Evolutionary conservation across 208 protist species (phyloP), one percentile per base, ranked within the genome.

Genomic region (Acanthamoeba healyi): DNA sequence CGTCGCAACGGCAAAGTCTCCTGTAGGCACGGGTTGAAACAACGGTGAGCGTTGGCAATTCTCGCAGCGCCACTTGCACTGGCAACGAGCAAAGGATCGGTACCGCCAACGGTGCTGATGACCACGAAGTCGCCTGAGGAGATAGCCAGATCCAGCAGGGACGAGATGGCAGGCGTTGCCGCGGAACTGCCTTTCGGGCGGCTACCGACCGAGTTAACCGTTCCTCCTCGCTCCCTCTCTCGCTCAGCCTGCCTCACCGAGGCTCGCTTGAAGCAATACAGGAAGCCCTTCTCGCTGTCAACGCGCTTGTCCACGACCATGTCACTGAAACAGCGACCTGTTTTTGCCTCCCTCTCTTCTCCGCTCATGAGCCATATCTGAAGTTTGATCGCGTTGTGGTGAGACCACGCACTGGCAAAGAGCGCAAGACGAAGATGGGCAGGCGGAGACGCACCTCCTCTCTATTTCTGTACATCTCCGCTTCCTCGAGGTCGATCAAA

Each of bases 361-460:
- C 88, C 88, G 36, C 63, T 93, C 58, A 93, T 93, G 29, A 61
- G 12, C 88, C 88, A 93, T 29, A 81, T 81, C 72, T 81, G n/a
- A n/a, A n/a, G n/a, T n/a, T n/a, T n/a, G n/a, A n/a, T 6, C 4
- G 72, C 42, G 29, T 15, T 6, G 15, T 10, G 10, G 49, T 0
- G 1, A 36, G 10, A 51, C 7, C 65, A 74, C 10, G 24, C 72
- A 17, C 26, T 22, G 19, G 61, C 29, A 70, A 44, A 14, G 17
- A 36, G 24, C 12, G 10, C 29, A 42, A 77, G 24, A 70, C 2
- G 14, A 38, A 1, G 29, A 40, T 54, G 10, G 15, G 10, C 6
- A 54, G 10, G 49, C 49, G 10, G 29, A 32, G 63, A 34, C 38
- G 42, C 29, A 93, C 65, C 88, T 93, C 88, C 58, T 93, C 65